These are phyloP conservation scores for Tripterygium wilfordii DNA, from an alignment of 177 flowering plant species.

Conservation along the genomic window DNA sequence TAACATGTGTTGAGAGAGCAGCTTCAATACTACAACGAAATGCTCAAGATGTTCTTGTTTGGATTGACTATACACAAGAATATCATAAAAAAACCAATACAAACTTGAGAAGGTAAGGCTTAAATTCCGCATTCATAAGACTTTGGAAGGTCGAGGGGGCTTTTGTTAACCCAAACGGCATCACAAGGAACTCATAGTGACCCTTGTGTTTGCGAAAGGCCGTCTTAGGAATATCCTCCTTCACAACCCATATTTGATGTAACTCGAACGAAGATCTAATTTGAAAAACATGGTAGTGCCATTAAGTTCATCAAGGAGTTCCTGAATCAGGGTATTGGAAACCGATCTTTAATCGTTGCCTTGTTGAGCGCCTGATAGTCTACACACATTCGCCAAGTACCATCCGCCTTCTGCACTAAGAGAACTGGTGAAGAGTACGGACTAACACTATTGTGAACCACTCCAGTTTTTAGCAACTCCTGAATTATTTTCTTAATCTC, in stretches of 20 bases:
- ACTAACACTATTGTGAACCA: background rate
- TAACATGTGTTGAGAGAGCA: too few species aligned
- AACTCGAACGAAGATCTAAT: background rate
- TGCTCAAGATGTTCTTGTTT: too few species aligned
- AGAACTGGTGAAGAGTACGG: too few species aligned
- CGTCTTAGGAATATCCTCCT: conserved; percentile 2
- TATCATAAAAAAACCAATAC: too few species aligned
- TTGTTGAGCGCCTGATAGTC: too few species aligned
- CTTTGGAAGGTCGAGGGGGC: conserved; percentile 2
- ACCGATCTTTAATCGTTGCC: too few species aligned
- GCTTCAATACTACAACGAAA: too few species aligned
- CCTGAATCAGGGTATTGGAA: background rate
- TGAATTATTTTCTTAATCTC: background rate
- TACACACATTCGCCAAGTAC: too few species aligned
- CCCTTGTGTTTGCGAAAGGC: conserved; percentile 2
- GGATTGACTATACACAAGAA: too few species aligned
- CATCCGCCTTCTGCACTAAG: too few species aligned
- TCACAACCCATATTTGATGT: conserved; percentile 1
- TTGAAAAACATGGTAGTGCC: background rate
- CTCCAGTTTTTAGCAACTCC: background rate
- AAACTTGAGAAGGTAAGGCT: background rate
- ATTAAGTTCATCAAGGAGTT: background rate
- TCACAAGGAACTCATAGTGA: too few species aligned
- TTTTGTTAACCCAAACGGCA: too few species aligned
- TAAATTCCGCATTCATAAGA: background rate